Percentiles rank a stretch among this genome's conserved stretches.
phyloP scores from a whole-genome alignment of 1,284 basidiomycete genomes.

The Apiotrichum gamsii region DNA sequence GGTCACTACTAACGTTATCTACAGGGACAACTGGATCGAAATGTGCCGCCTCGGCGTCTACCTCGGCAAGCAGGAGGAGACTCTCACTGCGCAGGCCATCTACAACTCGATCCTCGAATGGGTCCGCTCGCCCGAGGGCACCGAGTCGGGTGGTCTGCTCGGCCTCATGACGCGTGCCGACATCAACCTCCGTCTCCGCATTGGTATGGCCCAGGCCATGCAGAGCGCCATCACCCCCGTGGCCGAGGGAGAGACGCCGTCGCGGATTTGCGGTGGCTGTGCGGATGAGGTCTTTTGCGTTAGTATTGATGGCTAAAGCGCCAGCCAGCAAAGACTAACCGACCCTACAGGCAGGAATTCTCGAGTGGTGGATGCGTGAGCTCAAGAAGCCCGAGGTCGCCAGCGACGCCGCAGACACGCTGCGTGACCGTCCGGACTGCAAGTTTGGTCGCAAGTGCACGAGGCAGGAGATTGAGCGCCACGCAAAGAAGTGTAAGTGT shows the following conservation, averaged over 20 bases:
- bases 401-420: conserved; percentile 3
- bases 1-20: too few relatives aligned
- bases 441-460: conserved; percentile 19
- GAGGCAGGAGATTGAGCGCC: conserved; percentile 13
- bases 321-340: too few relatives aligned
- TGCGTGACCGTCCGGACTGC: conserved; percentile 17
- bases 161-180: conserved; percentile 22
- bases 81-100: conserved; percentile 1
- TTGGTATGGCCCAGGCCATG: conserved; percentile 20
- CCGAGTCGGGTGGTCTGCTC: conserved; percentile 16
- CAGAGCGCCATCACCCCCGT: conserved; percentile 14
- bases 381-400: conserved; percentile 17
- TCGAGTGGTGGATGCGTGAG: conserved; percentile 26
- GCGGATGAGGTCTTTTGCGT: conserved; percentile 22
- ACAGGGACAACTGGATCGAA: conserved; percentile 25
- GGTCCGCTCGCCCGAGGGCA: conserved; percentile 15
- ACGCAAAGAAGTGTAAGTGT: conserved; percentile 21
- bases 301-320: too few relatives aligned
- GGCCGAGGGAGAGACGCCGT: conserved; percentile 5
- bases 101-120: conserved; percentile 14
- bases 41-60: conserved; percentile 16
- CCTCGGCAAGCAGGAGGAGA: conserved; percentile 1
- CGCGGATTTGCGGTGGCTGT: conserved; percentile 18
- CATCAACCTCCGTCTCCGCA: conserved; percentile 17
- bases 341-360: conserved; percentile 12